These are phyloP conservation scores for Pezicula carpinea DNA, from an alignment of 2,329 filamentous ascomycete species.

Conservation along the genomic window DNA sequence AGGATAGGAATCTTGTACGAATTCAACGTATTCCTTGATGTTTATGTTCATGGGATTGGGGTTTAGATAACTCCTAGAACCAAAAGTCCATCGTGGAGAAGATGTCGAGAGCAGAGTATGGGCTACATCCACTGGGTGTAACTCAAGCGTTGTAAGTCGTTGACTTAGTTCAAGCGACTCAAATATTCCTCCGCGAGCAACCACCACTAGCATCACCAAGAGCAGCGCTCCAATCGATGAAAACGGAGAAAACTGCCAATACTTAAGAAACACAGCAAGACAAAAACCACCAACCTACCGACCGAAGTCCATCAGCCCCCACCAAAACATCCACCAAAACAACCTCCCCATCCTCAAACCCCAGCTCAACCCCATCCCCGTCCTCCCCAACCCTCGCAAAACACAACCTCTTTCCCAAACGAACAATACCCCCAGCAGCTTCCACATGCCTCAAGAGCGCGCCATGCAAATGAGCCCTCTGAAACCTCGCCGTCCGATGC, in stretches of 20 bases:
- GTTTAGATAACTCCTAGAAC: too few relatives aligned
- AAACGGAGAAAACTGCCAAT: not conserved
- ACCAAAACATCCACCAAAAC: slow-evolving; percentile 28
- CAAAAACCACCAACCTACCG: slow-evolving; percentile 18
- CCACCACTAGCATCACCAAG: too few relatives aligned
- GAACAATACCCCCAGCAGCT: slow-evolving; percentile 25
- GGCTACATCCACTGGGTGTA: too few relatives aligned
- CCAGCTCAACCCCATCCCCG: not conserved
- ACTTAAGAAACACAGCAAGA: not conserved
- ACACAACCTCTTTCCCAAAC: slow-evolving; percentile 27
- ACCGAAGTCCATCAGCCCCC: slow-evolving; percentile 34
- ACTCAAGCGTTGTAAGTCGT: too few relatives aligned
- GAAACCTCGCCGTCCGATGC: slow-evolving; percentile 32
- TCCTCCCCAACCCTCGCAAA: slow-evolving; percentile 10
- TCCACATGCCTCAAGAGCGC: slow-evolving; percentile 29
- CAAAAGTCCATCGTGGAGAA: too few relatives aligned
- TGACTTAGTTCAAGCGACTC: too few relatives aligned
- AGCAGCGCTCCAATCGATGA: too few relatives aligned
- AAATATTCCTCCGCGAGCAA: too few relatives aligned
- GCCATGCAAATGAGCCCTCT: slow-evolving; percentile 32
- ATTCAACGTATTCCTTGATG: too few relatives aligned
- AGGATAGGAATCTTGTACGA: not conserved
- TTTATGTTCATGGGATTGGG: too few relatives aligned
- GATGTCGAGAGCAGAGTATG: too few relatives aligned
- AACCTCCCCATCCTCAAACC: slow-evolving; percentile 15